A percentile compares a stretch with the other conserved stretches of the same genome.
phyloP scores from a whole-genome alignment of 371 early-diverging fungal species.

The Catenaria anguillulae region DNA sequence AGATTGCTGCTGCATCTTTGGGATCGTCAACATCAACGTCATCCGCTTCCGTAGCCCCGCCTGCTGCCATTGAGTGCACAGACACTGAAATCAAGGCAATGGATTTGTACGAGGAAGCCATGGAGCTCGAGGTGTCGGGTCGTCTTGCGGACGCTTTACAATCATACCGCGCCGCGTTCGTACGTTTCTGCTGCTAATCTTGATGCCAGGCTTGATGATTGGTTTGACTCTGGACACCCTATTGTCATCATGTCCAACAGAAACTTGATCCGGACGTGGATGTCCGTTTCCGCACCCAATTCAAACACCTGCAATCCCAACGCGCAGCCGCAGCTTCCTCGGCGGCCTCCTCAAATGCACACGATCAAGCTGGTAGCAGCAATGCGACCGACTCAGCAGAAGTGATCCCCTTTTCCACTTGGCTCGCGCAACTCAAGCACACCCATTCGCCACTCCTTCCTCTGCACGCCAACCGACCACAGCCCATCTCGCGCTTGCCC shows the following conservation, averaged over 20 bases:
- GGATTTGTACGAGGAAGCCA: no score
- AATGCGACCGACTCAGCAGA: background rate
- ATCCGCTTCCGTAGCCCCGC: no score
- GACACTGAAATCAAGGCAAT: no score
- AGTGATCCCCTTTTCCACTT: no score
- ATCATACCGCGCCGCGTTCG: background rate
- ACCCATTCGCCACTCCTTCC: background rate
- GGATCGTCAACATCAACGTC: no score
- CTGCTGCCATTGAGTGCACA: no score
- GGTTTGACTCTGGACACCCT: background rate
- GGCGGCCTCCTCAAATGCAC: background rate
- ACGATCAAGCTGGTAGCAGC: background rate
- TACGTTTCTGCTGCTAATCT: no score
- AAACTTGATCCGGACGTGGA: constrained; percentile 4
- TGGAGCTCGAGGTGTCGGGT: background rate
- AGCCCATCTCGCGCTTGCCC: background rate
- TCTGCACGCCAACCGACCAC: no score
- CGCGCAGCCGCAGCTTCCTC: background rate
- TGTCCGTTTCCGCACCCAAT: background rate
- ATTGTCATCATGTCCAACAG: background rate
- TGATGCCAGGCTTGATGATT: background rate
- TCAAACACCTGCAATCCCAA: background rate
- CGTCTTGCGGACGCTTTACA: background rate
- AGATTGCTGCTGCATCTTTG: no score
- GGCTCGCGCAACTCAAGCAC: background rate